Conservation (phyloP, 148 eudicot species). For the Amaranthus hypochondriacus region DNA sequence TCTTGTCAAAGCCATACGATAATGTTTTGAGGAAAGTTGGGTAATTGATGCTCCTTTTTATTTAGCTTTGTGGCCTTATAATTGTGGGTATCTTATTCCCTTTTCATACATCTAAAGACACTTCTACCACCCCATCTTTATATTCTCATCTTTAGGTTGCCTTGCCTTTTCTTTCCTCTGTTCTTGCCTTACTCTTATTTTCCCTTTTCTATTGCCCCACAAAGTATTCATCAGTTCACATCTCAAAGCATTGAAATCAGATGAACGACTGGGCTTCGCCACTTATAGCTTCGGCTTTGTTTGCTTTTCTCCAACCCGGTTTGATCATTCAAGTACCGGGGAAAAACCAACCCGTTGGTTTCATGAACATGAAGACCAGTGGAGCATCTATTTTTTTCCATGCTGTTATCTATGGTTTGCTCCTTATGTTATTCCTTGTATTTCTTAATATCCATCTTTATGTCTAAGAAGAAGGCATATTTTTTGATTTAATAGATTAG, state of each 20-base stretch:
- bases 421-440: constrained; percentile 64
- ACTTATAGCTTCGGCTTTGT: constrained; percentile 69
- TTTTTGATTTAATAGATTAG: not conserved
- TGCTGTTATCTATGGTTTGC: constrained; percentile 61
- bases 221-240: not conserved
- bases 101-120: constrained; percentile 2
- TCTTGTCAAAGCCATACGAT: constrained; percentile 18
- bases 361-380: constrained; percentile 82
- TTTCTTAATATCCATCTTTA: constrained; percentile 63
- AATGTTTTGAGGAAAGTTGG: constrained; percentile 20
- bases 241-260: not conserved
- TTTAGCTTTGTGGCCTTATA: constrained; percentile 14
- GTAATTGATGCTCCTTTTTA: constrained; percentile 18
- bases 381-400: constrained; percentile 50
- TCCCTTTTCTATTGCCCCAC: not conserved
- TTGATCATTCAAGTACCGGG: constrained; percentile 72
- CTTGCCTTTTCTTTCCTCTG: constrained; percentile 2
- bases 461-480: constrained; percentile 28
- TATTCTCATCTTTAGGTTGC: not conserved
- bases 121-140: constrained; percentile 18
- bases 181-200: not conserved
- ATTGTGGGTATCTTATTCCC: constrained; percentile 27
- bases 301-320: constrained; percentile 69
- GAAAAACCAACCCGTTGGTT: constrained; percentile 48
- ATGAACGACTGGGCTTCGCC: constrained; percentile 82